Evolutionary conservation across 805 yeast species (phyloP), one percentile per base, ranked within the genome.

Genomic region (Pichia scutulata): DNA sequence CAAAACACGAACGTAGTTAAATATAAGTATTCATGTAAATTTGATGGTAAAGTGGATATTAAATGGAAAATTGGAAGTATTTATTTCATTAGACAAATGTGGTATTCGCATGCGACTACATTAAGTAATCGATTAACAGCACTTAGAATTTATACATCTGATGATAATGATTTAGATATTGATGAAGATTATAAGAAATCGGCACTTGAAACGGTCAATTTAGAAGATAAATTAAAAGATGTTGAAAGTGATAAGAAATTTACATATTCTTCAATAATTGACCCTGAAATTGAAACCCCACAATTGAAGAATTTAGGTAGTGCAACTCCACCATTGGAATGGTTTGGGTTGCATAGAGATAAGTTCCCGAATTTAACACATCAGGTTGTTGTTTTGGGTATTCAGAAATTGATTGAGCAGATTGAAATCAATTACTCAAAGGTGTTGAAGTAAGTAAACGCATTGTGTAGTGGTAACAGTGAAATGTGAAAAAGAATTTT

Each of bases 311-410:
- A 93, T 60, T 73, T 93, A 59, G 98, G 99, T 24, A 90, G 85
- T 67, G 98, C 97, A 1, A 93, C 99, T 0, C 99, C 99, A 1
- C 99, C 99, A 2, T 69, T 93, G 51, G 99, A 93, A 64, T 93
- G 99, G 99, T 86, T 93, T 70, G 99, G 99, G 2, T 73, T 93
- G 28, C 93, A 93, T 64, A 75, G 98, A 56, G 78, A 84, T 59
- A 80, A 82, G 56, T 81, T 93, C 57, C 99, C 99, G 0, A 82
- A 86, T 40, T 75, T 86, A 52, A 84, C 96, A 0, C 97, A 93
- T 62, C 92, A 89, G 64, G 71, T 79, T 53, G 80, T 82, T 0
- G 85, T 90, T 46, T 77, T 85, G 14, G 78, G 83, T 2, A 70
- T 93, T 47, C 96, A 89, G 59, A 77, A 80, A 52, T 57, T 89